Conservation (phyloP, 768 basidiomycete species). For the Tulasnella calospora region DNA sequence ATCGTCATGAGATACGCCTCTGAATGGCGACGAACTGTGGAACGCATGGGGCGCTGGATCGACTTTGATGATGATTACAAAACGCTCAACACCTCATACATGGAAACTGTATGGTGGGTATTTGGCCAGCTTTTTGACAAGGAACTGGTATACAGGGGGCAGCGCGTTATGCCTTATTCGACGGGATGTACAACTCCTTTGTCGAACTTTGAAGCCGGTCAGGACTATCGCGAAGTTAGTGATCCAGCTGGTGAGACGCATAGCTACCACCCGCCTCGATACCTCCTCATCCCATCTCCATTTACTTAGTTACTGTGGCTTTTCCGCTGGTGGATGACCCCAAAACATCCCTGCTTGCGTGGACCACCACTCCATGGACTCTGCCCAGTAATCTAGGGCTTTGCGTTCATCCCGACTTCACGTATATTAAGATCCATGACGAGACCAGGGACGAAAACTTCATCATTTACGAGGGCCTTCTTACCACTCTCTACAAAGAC, state of each 20-base stretch:
- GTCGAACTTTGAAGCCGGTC: slow-evolving; percentile 94
- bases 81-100: slow-evolving; percentile 86
- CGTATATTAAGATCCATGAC: slow-evolving; percentile 95
- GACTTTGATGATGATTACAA: slow-evolving; percentile 99
- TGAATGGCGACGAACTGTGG: slow-evolving; percentile 93
- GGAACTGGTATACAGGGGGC: slow-evolving; percentile 84
- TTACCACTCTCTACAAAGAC: slow-evolving; percentile 89
- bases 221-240: slow-evolving; percentile 85
- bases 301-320: slow-evolving; percentile 67
- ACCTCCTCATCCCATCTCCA: slow-evolving; percentile 15
- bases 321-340: slow-evolving; percentile 95
- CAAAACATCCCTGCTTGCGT: slow-evolving; percentile 81
- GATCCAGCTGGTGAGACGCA: slow-evolving; percentile 74
- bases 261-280: background rate
- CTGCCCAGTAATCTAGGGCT: slow-evolving; percentile 91
- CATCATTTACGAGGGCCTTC: slow-evolving; percentile 83
- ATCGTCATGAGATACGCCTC: slow-evolving; percentile 96
- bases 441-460: slow-evolving; percentile 79
- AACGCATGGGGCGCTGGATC: slow-evolving; percentile 99
- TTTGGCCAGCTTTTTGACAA: slow-evolving; percentile 92
- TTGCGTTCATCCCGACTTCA: slow-evolving; percentile 94
- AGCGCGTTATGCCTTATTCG: slow-evolving; percentile 97
- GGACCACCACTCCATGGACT: slow-evolving; percentile 99
- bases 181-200: slow-evolving; percentile 93
- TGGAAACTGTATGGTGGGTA: slow-evolving; percentile 99